Percentiles rank a stretch among this genome's conserved stretches.
phyloP scores from a whole-genome alignment of 345 rosid genomes.

The Ceriops zippeliana region DNA sequence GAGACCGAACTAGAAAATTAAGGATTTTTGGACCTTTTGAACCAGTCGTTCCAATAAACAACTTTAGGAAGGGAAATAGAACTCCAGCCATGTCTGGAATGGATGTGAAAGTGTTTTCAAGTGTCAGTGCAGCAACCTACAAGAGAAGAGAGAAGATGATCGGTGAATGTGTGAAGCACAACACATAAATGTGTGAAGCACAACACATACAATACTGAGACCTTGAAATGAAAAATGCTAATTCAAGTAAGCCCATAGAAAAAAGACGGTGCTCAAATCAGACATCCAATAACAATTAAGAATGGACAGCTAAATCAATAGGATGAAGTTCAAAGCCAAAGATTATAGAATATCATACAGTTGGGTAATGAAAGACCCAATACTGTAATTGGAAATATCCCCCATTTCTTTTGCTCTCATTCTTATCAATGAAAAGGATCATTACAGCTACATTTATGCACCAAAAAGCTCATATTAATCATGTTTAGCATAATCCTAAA shows the following conservation, averaged over 20 bases:
- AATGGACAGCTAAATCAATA: too few relatives aligned
- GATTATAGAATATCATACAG: too few relatives aligned
- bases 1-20: constrained; percentile 93
- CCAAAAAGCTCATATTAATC: neutral
- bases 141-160: constrained; percentile 14
- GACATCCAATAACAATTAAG: too few relatives aligned
- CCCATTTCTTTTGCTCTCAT: neutral
- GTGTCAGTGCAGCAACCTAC: constrained; percentile 76
- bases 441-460: neutral
- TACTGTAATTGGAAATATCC: too few relatives aligned
- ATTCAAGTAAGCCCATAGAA: too few relatives aligned
- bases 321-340: too few relatives aligned
- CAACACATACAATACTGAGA: neutral
- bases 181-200: neutral
- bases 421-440: neutral
- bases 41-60: constrained; percentile 86
- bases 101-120: constrained; percentile 96
- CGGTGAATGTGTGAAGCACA: neutral
- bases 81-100: constrained; percentile 99
- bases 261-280: too few relatives aligned
- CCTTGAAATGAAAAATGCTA: neutral
- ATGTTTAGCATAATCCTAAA: neutral
- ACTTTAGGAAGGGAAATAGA: constrained; percentile 82
- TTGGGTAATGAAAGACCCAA: too few relatives aligned
- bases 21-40: constrained; percentile 76